Conservation (phyloP, 2,329 filamentous ascomycete species). For the Xylaria sp. region DNA sequence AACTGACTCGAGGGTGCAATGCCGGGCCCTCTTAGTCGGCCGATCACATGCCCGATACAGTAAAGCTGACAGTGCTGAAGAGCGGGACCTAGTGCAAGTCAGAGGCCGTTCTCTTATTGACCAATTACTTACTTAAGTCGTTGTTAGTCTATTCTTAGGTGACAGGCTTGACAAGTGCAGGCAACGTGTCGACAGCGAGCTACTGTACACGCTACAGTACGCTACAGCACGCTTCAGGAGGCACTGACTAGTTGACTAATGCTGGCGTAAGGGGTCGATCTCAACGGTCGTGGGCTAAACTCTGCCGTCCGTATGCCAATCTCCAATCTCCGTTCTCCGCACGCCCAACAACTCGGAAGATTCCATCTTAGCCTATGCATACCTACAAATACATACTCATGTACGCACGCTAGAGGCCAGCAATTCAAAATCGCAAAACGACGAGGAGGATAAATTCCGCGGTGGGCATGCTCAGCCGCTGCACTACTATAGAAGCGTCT, state of each 20-base stretch:
- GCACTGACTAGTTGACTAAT: not conserved
- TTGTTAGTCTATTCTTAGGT: conserved; percentile 30
- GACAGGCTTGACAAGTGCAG: conserved; percentile 27
- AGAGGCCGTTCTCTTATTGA: conserved; percentile 1
- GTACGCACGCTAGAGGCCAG: not conserved
- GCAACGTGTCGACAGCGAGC: not conserved
- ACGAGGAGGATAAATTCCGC: conserved; percentile 15
- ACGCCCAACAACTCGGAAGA: conserved; percentile 22
- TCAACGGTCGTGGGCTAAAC: conserved; percentile 24
- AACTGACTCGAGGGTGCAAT: conserved; percentile 26
- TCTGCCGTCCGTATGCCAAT: conserved; percentile 16
- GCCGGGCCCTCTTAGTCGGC: conserved; percentile 14
- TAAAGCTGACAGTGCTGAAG: not conserved
- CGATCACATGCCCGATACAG: not conserved
- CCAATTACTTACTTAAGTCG: too few relatives aligned
- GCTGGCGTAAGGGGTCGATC: conserved; percentile 21
- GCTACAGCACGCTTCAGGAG: not conserved
- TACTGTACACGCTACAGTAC: conserved; percentile 8
- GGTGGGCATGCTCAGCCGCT: not conserved
- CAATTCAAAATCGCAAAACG: not conserved
- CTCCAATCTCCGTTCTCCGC: conserved; percentile 13
- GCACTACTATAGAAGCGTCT: not conserved
- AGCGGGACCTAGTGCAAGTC: conserved; percentile 7
- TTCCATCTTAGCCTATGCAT: conserved; percentile 22
- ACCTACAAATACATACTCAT: not conserved